Percentiles rank a stretch among this genome's conserved stretches.
Conservation (phyloP, 805 yeast genomes). For the Barnettozyma californica region DNA sequence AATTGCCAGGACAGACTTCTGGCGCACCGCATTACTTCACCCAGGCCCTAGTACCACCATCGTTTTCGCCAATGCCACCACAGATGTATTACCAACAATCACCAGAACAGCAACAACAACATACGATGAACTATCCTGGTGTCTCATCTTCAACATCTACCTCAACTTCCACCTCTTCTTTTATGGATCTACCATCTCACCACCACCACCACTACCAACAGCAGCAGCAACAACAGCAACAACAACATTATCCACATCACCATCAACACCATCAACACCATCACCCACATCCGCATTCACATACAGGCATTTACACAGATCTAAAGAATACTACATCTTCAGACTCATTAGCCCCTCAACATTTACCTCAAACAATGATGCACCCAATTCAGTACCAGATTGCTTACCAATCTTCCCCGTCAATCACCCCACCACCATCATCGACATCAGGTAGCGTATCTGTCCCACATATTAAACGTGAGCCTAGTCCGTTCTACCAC, state of each 20-base stretch:
- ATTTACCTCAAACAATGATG: not conserved
- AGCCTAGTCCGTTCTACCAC: slow-evolving; percentile 4
- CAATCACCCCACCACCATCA: not conserved
- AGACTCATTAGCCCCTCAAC: not conserved
- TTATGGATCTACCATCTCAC: not conserved
- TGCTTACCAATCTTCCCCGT: not conserved
- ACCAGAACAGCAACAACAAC: slow-evolving; percentile 1
- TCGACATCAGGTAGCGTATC: not conserved
- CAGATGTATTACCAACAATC: not conserved
- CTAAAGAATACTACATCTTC: not conserved
- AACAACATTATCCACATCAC: no score
- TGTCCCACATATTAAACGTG: not conserved
- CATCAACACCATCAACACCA: no score
- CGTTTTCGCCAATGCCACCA: not conserved
- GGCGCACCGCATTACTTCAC: not conserved
- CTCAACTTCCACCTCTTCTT: not conserved
- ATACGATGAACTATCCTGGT: slow-evolving; percentile 2
- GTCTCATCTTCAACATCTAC: not conserved
- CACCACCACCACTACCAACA: not conserved
- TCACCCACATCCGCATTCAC: not conserved
- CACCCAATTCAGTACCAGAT: not conserved
- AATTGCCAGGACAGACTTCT: not conserved
- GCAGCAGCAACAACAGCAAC: no score
- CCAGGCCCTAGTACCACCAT: not conserved
- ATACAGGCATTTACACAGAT: not conserved